phyloP scores from a whole-genome alignment of 179 eudicot species.

The Heliamphora pulchella region DNA sequence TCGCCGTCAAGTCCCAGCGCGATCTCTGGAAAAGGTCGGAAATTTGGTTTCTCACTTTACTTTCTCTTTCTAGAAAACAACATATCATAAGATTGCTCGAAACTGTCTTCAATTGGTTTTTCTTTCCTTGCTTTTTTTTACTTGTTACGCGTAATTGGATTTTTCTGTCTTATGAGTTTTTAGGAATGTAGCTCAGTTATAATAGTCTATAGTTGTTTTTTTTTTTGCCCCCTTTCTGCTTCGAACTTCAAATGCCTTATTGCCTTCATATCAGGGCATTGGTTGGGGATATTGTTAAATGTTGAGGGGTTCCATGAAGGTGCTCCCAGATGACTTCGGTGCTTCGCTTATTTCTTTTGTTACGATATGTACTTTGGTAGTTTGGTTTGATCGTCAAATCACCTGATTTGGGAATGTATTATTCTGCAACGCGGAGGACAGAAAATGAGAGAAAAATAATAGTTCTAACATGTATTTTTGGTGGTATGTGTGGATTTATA shows the following conservation, averaged over 20 bases:
- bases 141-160: background rate
- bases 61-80: background rate
- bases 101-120: no score
- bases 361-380: no score
- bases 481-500: no score
- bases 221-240: no score
- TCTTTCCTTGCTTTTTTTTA: background rate
- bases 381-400: no score
- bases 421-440: no score
- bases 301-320: background rate
- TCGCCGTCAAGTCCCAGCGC: conserved; percentile 68
- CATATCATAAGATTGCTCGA: background rate
- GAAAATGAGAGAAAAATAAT: background rate
- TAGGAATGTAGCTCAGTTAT: background rate
- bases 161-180: background rate
- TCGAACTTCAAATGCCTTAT: no score
- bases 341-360: no score
- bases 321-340: background rate
- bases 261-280: no score
- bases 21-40: conserved; percentile 83
- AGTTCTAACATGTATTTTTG: background rate
- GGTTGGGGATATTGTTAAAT: background rate
- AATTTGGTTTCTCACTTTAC: background rate
- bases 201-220: background rate
- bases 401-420: no score